phyloP scores from a whole-genome alignment of 1,284 basidiomycete genomes.

The Cutaneotrichosporon cutaneum region DNA sequence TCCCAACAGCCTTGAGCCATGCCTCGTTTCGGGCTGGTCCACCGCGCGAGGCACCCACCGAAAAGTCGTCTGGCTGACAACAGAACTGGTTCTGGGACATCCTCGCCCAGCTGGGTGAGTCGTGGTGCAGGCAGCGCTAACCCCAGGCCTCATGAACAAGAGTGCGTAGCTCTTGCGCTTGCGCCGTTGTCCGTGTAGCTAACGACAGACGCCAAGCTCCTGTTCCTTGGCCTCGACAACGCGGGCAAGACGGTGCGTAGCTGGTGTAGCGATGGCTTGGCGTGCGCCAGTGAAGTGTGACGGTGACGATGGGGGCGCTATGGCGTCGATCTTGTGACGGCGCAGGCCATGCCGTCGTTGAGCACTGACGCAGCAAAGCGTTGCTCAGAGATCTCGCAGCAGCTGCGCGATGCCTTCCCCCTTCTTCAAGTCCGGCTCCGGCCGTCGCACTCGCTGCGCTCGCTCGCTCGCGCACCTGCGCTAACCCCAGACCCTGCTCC shows the following conservation, averaged over 20 bases:
- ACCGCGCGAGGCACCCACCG: neutral
- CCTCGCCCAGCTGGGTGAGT: slow-evolving; percentile 80
- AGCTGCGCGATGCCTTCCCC: neutral
- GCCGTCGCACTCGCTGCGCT: neutral
- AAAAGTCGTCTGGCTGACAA: slow-evolving; percentile 11
- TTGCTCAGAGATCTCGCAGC: neutral
- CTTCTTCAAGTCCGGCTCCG: neutral
- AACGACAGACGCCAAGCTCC: slow-evolving; percentile 75
- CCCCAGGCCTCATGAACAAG: slow-evolving; percentile 88
- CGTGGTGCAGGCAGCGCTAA: neutral
- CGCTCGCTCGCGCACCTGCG: neutral
- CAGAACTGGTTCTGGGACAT: slow-evolving; percentile 92
- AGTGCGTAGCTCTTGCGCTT: slow-evolving; percentile 55
- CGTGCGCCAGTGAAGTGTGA: neutral
- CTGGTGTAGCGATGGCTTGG: neutral
- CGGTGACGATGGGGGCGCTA: neutral
- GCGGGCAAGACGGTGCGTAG: slow-evolving; percentile 90
- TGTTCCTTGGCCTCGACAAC: slow-evolving; percentile 98
- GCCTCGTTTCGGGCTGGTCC: neutral
- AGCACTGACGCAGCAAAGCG: neutral
- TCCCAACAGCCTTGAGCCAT: no score
- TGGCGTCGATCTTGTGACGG: neutral
- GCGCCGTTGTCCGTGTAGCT: neutral
- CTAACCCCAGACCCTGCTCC: slow-evolving; percentile 76
- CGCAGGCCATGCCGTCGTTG: neutral